Conservation (phyloP, 2,329 filamentous ascomycete genomes). For the Myriosclerotinia scirpicola region DNA sequence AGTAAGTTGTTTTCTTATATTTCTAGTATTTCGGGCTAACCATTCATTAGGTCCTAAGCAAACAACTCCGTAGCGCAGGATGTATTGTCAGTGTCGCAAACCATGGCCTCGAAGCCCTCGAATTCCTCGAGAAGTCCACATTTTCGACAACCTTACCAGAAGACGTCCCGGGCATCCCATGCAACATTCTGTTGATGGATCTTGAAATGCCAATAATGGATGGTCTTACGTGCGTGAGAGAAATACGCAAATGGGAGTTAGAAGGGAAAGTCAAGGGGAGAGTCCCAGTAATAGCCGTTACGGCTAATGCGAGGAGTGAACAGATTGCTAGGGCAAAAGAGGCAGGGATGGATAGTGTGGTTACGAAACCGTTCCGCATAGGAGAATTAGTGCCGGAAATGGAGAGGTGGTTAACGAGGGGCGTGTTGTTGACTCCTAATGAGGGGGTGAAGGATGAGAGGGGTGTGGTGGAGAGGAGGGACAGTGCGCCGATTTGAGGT, state of each 20-base stretch:
- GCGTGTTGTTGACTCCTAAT: neutral
- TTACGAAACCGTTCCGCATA: conserved; percentile 71
- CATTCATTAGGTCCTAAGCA: conserved; percentile 50
- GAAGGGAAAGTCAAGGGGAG: conserved; percentile 52
- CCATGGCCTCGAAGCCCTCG: conserved; percentile 56
- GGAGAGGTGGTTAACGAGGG: conserved; percentile 37
- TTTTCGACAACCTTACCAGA: conserved; percentile 31
- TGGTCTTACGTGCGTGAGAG: conserved; percentile 63
- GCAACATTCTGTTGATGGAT: conserved; percentile 70
- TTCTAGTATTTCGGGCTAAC: neutral
- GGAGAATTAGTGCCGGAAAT: conserved; percentile 61
- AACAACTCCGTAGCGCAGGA: conserved; percentile 50
- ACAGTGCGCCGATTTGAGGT: conserved; percentile 9
- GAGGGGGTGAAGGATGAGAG: conserved; percentile 12
- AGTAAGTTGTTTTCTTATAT: neutral
- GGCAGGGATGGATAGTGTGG: conserved; percentile 54
- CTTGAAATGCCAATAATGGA: conserved; percentile 76
- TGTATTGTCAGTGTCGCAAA: conserved; percentile 50
- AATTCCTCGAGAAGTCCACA: conserved; percentile 37
- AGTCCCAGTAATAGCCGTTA: conserved; percentile 39
- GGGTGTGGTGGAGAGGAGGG: conserved; percentile 10
- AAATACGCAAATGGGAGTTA: conserved; percentile 59
- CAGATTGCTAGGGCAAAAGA: conserved; percentile 34
- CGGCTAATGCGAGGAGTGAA: conserved; percentile 37
- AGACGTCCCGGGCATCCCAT: conserved; percentile 38